Conservation (phyloP, 306 rosid genomes). For the Cicer cuneatum region DNA sequence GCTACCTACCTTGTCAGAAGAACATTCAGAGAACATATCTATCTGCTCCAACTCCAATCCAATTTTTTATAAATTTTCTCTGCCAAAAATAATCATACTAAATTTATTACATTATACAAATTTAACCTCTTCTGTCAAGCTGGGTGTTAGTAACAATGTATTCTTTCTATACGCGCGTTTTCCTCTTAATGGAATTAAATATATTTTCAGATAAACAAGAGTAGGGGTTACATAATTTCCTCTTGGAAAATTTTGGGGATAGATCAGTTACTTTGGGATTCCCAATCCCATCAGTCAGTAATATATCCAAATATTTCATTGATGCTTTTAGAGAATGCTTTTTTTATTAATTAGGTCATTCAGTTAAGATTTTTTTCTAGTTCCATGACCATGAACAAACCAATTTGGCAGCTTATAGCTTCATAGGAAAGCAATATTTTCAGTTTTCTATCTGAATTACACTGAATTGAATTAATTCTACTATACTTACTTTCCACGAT, state of each 20-base stretch:
- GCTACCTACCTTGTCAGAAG: slow-evolving; percentile 7
- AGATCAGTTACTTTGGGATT: slow-evolving; percentile 28
- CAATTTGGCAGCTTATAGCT: slow-evolving; percentile 28
- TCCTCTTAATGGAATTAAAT: too few species aligned
- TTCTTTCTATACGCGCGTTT: too few species aligned
- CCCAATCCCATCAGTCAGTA: slow-evolving; percentile 5
- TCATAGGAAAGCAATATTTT: slow-evolving; percentile 36
- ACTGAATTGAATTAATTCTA: slow-evolving; percentile 39
- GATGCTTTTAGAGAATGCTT: slow-evolving; percentile 20
- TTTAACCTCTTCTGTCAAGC: too few species aligned
- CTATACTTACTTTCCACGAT: slow-evolving; percentile 41
- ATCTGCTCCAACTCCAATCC: background rate
- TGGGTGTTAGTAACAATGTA: too few species aligned
- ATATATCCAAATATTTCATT: background rate
- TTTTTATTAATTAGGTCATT: slow-evolving; percentile 26
- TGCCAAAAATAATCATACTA: too few species aligned
- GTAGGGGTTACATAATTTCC: slow-evolving; percentile 19
- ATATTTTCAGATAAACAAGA: background rate
- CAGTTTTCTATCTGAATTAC: slow-evolving; percentile 40
- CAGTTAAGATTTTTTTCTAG: slow-evolving; percentile 36
- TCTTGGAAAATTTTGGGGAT: background rate
- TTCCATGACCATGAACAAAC: slow-evolving; percentile 36
- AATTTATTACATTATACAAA: too few species aligned
- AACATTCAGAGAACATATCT: slow-evolving; percentile 28
- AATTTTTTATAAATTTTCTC: too few species aligned